These are phyloP conservation scores for Ceratocystis huliohia DNA, from an alignment of 2,329 filamentous ascomycete genomes.

Conservation along the genomic window DNA sequence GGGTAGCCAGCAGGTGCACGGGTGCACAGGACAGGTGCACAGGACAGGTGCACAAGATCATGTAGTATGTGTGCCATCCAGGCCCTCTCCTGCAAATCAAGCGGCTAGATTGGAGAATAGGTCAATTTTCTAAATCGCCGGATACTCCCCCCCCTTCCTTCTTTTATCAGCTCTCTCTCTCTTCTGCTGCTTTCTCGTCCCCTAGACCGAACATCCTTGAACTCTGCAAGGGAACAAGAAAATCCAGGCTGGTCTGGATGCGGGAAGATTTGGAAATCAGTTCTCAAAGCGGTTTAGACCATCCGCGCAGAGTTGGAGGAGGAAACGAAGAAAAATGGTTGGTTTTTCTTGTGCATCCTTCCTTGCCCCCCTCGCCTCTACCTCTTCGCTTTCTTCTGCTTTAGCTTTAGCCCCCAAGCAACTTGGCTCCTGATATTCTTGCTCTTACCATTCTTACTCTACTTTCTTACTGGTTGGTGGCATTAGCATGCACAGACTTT, in stretches of 20 bases:
- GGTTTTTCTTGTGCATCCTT: too few relatives aligned
- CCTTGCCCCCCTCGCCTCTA: not conserved
- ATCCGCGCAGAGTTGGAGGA: not conserved
- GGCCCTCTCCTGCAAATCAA: not conserved
- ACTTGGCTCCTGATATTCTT: not conserved
- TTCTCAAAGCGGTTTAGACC: not conserved
- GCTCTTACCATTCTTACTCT: not conserved
- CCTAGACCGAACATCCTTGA: not conserved
- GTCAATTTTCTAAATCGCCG: not conserved
- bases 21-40: not conserved
- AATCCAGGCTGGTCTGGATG: slow-evolving; percentile 7
- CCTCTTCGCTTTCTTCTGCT: not conserved
- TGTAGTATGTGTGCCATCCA: not conserved
- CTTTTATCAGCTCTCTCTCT: not conserved
- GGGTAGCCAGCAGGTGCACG: not conserved
- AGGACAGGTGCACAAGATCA: too few relatives aligned
- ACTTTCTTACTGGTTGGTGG: not conserved
- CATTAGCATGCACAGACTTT: not conserved
- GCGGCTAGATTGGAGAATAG: too few relatives aligned
- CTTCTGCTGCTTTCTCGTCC: not conserved
- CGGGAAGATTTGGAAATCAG: not conserved
- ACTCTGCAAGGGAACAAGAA: not conserved
- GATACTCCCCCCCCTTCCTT: not conserved
- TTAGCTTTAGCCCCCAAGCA: not conserved
- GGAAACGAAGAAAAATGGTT: not conserved